Evolutionary conservation across 192 early-diverging fungal genomes (phyloP), one percentile per base, ranked within the genome.

Genomic region (Coemansia sp.): DNA sequence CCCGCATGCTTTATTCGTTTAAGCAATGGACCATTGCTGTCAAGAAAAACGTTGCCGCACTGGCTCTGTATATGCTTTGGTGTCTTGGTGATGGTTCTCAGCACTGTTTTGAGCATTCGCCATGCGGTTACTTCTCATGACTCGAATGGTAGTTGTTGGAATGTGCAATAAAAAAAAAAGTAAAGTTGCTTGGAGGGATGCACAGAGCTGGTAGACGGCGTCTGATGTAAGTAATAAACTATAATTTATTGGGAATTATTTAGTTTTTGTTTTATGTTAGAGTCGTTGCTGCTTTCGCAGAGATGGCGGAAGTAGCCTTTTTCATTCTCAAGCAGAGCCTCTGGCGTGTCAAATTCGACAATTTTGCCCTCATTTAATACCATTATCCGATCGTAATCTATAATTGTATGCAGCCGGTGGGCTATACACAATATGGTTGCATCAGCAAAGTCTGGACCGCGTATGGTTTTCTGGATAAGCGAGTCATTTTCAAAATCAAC

Each of bases 401-500:
- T 85, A 31, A 95, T 84, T 1, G 93, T 92, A 23, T 84, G 73
- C 36, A 92, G 64, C 12, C 94, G 84, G 69, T 98, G 95, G 0
- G 95, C 95, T 66, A 98, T 91, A 39, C 85, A 87, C 3, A 98
- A 55, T 15, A 98, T 59, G 0, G 95, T 90, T 2, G 84, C 80
- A n/a, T 58, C 21, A 26, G 84, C 62, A 40, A 78, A 70, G 48
- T 92, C 88, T 18, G 82, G 62, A 32, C 88, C 84, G 20, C 90
- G 85, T 41, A 98, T 93, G 0, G 92, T 88, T 3, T 53, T 46
- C 67, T 97, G 94, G 55, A 97, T 94, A 26, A 74, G 76, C 16
- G 79, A 80, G 58, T 98, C 95, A 0, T 90, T 96, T 43, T 83
- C 76, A 66, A 86, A 84, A 62, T 97, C 94, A 6, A 93, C 88